Conservation (phyloP, 2,329 filamentous ascomycete species). For the Cyanodermella asteris region DNA sequence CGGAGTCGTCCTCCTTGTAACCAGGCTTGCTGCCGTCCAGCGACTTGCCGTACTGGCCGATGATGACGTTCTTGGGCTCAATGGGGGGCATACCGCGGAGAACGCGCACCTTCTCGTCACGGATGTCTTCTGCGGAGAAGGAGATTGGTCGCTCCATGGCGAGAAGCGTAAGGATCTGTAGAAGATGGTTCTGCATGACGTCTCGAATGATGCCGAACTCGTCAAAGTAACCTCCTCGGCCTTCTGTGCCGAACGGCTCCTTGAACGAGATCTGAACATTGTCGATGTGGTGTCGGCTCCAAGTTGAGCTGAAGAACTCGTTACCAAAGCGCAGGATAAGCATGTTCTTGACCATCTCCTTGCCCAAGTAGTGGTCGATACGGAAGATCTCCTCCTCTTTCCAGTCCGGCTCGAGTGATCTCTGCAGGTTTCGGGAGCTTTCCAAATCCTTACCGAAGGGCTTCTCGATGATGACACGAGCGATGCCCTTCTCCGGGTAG, state of each 20-base stretch:
- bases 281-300: constrained; percentile 98
- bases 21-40: constrained; percentile 88
- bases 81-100: constrained; percentile 83
- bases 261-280: constrained; percentile 96
- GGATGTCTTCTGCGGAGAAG: constrained; percentile 93
- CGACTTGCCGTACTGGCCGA: constrained; percentile 93
- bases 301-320: constrained; percentile 93
- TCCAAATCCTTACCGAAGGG: constrained; percentile 93
- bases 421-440: constrained; percentile 85
- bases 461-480: constrained; percentile 96
- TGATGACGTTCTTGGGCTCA: constrained; percentile 98
- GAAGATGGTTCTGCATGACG: constrained; percentile 98
- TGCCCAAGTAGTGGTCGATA: constrained; percentile 97
- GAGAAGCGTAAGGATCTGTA: constrained; percentile 86
- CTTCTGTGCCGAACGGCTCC: constrained; percentile 96
- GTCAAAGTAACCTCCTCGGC: constrained; percentile 94
- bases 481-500: constrained; percentile 78
- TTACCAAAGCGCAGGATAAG: constrained; percentile 95
- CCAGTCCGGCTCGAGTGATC: constrained; percentile 91
- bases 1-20: constrained; percentile 97
- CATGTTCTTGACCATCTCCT: constrained; percentile 99
- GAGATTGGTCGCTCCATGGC: constrained; percentile 98
- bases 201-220: constrained; percentile 98
- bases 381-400: constrained; percentile 97
- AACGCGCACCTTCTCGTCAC: constrained; percentile 95